These are phyloP conservation scores for Aschersonia sp. DNA, from an alignment of 2,329 filamentous ascomycete genomes.

Conservation along the genomic window DNA sequence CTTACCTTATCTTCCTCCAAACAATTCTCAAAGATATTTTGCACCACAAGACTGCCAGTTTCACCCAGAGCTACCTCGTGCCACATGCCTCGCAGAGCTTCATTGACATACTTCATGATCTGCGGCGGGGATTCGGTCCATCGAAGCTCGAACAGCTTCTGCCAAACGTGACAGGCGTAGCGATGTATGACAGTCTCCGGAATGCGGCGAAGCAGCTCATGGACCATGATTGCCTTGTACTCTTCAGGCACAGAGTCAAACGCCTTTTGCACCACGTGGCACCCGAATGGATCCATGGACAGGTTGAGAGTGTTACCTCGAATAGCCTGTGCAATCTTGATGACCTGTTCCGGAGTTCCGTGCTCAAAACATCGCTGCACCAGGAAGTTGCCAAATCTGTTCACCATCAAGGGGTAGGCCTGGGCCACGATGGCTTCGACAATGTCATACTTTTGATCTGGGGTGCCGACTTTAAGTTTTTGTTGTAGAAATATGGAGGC, in stretches of 20 bases:
- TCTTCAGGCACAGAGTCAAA: conserved; percentile 96
- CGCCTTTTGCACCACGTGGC: conserved; percentile 95
- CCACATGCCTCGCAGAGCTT: conserved; percentile 93
- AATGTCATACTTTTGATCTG: conserved; percentile 93
- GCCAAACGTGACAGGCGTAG: conserved; percentile 98
- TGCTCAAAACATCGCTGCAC: conserved; percentile 99
- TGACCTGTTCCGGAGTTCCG: conserved; percentile 84
- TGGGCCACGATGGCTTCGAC: conserved; percentile 92
- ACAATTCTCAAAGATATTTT: conserved; percentile 99
- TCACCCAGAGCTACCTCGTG: conserved; percentile 95
- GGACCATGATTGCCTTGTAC: conserved; percentile 98
- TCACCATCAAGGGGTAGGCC: conserved; percentile 93
- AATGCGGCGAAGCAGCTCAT: conserved; percentile 85
- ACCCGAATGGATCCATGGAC: conserved; percentile 98
- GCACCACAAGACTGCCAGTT: conserved; percentile 93
- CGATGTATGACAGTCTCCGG: conserved; percentile 97
- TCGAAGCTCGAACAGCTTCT: conserved; percentile 95
- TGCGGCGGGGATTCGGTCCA: conserved; percentile 92
- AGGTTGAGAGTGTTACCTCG: conserved; percentile 85
- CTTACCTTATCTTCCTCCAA: conserved; percentile 92
- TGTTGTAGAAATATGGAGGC: conserved; percentile 98
- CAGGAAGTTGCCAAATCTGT: conserved; percentile 96
- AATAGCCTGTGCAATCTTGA: conserved; percentile 88
- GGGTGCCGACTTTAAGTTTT: conserved; percentile 92
- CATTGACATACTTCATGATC: conserved; percentile 98